Percentiles rank a stretch among this genome's conserved stretches.
phyloP scores from a whole-genome alignment of 192 early-diverging fungal genomes.

The Kappamyces sp. region DNA sequence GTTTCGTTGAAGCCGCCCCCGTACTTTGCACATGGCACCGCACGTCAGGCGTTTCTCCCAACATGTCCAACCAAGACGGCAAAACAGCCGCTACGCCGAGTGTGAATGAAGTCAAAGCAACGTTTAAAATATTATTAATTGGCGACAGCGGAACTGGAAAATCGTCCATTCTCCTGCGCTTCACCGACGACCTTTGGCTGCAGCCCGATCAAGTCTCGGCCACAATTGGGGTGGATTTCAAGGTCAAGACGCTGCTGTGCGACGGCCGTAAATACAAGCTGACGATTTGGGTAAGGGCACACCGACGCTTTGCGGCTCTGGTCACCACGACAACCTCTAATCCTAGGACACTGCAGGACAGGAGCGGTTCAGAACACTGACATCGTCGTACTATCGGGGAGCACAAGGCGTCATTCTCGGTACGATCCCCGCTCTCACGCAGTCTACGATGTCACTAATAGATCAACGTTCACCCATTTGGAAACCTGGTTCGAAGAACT shows the following conservation, averaged over 20 bases:
- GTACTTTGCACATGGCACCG: background rate
- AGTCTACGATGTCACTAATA: constrained; percentile 97
- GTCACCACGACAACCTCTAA: background rate
- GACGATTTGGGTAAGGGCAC: constrained; percentile 77
- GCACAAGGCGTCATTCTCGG: constrained; percentile 97
- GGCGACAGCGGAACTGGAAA: constrained; percentile 96
- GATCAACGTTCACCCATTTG: constrained; percentile 88
- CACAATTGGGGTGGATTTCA: constrained; percentile 92
- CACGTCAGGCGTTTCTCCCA: background rate
- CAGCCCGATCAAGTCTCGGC: constrained; percentile 84
- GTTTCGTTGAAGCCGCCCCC: background rate
- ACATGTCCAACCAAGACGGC: too few species aligned
- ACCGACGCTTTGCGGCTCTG: background rate
- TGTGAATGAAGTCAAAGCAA: constrained; percentile 40
- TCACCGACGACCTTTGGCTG: constrained; percentile 90
- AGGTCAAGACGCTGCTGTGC: constrained; percentile 83
- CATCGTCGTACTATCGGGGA: constrained; percentile 95
- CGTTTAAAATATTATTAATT: constrained; percentile 91
- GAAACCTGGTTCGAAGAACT: constrained; percentile 94
- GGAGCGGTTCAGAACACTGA: constrained; percentile 95
- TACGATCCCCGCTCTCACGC: constrained; percentile 23
- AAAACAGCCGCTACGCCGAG: background rate
- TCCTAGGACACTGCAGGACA: constrained; percentile 96
- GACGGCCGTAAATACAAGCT: constrained; percentile 90
- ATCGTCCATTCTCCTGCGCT: constrained; percentile 84